Evolutionary conservation across 2,329 filamentous ascomycete species (phyloP), one percentile per base, ranked within the genome.

Genomic region (Talaromyces verruculosus): DNA sequence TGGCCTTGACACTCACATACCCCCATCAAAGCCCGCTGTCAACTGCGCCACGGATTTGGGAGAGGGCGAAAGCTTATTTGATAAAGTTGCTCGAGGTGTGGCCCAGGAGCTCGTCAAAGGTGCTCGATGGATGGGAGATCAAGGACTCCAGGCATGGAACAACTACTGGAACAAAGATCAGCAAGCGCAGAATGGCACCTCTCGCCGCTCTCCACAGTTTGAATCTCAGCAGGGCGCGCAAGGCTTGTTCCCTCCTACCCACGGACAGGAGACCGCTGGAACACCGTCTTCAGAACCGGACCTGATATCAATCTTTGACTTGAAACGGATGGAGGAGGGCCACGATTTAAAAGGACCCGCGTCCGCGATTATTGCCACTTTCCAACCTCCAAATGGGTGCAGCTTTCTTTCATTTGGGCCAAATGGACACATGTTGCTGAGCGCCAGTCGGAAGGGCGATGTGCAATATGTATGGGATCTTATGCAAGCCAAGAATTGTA

Each of bases 381-480:
- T 84, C 65, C 80, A 82, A 63, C 77, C 80, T 17, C 81, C 81
- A 10, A 78, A 81, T 68, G 82, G 82, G 30, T 83, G 82, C 69
- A 83, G 82, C 68, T 82, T 82, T 63, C 73, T 83, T 37, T 83
- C 82, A 1, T 80, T 84, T 43, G 79, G 79, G 10, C 82, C 82
- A 1, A 82, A 75, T 61, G 82, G 81, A 8, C 72, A 83, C 5
- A 78, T 80, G 74, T 70, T 84, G 2, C 72, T 84, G 63, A 83
- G 81, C 0, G 80, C 80, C 22, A 83, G 79, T 67, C 78, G 77
- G 64, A 83, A 83, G 62, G 82, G 82, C 1, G 81, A 83, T 66
- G 77, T 83, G 5, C 81, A 83, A 68, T 81, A 83, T 71, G 76
- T 84, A 11, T 84, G 82, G 82, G 80, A 83, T 72, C 71, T 84